phyloP scores from a whole-genome alignment of 2,329 filamentous ascomycete species.

The Geosmithia putterillii region DNA sequence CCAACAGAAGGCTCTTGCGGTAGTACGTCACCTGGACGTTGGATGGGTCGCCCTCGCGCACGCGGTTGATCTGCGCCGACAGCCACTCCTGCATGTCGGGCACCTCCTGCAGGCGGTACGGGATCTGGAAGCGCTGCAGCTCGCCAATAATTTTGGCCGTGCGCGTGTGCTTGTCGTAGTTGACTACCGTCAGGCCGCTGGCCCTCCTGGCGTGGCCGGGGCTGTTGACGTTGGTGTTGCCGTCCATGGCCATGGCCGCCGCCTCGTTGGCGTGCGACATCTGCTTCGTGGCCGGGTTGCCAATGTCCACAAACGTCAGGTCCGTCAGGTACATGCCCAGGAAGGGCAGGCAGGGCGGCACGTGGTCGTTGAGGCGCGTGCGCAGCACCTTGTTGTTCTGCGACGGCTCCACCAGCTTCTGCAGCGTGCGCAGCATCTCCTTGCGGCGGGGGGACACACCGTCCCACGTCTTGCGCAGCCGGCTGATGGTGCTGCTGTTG shows the following conservation, averaged over 20 bases:
- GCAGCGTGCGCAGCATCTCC: slow-evolving; percentile 63
- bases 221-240: slow-evolving; percentile 79
- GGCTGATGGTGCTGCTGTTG: slow-evolving; percentile 81
- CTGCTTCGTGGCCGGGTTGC: slow-evolving; percentile 76
- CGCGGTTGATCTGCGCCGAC: slow-evolving; percentile 64
- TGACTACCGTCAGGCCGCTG: slow-evolving; percentile 68
- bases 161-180: slow-evolving; percentile 93
- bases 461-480: slow-evolving; percentile 88
- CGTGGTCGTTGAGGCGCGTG: slow-evolving; percentile 69
- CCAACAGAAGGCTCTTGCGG: slow-evolving; percentile 71
- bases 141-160: slow-evolving; percentile 94
- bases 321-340: slow-evolving; percentile 95
- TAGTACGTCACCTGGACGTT: slow-evolving; percentile 56
- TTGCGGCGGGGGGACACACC: slow-evolving; percentile 74
- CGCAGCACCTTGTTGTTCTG: slow-evolving; percentile 87
- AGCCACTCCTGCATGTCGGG: slow-evolving; percentile 92
- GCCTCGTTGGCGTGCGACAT: slow-evolving; percentile 37
- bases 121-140: slow-evolving; percentile 90
- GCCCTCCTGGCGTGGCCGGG: slow-evolving; percentile 53
- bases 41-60: slow-evolving; percentile 47
- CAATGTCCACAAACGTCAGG: slow-evolving; percentile 88
- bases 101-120: slow-evolving; percentile 72
- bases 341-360: slow-evolving; percentile 88
- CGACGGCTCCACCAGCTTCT: slow-evolving; percentile 75
- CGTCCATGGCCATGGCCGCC: slow-evolving; percentile 49